Base-by-base conservation (phyloP, 257 asterid species). In the Oldenlandia corymbosa region DNA sequence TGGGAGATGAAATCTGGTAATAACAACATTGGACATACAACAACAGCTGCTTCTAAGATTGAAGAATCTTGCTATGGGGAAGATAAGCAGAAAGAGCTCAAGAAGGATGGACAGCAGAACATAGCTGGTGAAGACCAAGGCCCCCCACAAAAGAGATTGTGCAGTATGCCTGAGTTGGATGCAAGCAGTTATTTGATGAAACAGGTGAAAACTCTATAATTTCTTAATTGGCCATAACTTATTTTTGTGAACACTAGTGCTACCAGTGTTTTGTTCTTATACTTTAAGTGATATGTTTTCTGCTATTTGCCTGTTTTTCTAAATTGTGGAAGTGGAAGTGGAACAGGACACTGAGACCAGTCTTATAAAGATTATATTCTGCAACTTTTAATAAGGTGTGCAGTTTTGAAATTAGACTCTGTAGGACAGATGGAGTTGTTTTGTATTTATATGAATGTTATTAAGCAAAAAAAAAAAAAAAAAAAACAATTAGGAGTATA, bases 171-270 rank as follows among this genome's bases (percentile, higher is more conserved):
- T 51, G 50, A 82, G 67, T 73, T 85, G 57, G 86, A 71, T 52
- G 68, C 75, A 68, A 83, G 93, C 66, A 67, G 66, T 65, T 82
- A 81, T 77, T 71, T 91, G 81, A 85, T 88, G 95, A 80, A 84
- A 71, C 93, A 89, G 96, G 97, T 92, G 45, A 26, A 66, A 24
- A 26, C 30, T 43, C 11, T 45, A 16, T 24, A 24, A 30, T 18
- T 58, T 27, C 36, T 48, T 58, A 18, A 46, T 58, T 58, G 3
- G 58, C 23, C 16, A 30, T 20, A 26, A 45, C 7, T 17, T 24
- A n/a, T 3, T 27, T 26, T 13, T 28, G 54, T 26, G 5, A 60
- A 10, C 24, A 26, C 13, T 46, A 7, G 1, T 8, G 37, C 18
- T 3, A 17, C 39, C 27, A 12, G 43, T 56, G 5, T 46, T 2